Conservation (phyloP, 768 basidiomycete genomes). For the Neoboletus brunneissimus region DNA sequence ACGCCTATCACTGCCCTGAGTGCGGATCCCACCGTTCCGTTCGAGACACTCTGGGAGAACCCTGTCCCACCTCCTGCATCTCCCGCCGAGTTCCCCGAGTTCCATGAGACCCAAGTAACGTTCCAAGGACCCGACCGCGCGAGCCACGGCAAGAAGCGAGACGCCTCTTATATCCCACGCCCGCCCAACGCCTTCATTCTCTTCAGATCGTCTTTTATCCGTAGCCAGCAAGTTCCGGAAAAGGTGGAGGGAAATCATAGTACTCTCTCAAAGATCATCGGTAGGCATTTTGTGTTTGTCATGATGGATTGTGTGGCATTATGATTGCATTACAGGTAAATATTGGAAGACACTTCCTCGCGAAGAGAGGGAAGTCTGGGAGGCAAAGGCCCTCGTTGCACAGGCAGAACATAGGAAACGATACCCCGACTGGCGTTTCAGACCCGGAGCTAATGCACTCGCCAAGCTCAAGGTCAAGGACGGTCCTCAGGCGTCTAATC, state of each 20-base stretch:
- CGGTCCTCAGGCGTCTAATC: conserved; percentile 32
- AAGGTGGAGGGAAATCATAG: conserved; percentile 80
- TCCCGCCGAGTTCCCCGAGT: conserved; percentile 17
- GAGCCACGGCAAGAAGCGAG: conserved; percentile 61
- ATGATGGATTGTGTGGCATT: background rate
- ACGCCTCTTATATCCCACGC: conserved; percentile 74
- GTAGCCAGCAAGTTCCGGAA: conserved; percentile 67
- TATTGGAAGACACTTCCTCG: conserved; percentile 71
- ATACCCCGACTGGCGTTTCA: conserved; percentile 83
- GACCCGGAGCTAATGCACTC: conserved; percentile 54
- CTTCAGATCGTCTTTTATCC: conserved; percentile 77
- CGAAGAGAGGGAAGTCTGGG: conserved; percentile 71
- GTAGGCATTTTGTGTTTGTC: conserved; percentile 31
- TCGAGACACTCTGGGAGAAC: conserved; percentile 35
- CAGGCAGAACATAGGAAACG: conserved; percentile 69
- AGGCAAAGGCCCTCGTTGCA: conserved; percentile 66
- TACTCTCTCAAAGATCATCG: conserved; percentile 79
- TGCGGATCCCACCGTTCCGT: conserved; percentile 32
- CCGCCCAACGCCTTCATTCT: conserved; percentile 86
- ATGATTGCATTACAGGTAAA: conserved; percentile 44
- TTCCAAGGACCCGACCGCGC: conserved; percentile 36
- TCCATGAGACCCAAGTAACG: conserved; percentile 18
- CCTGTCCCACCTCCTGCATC: conserved; percentile 17
- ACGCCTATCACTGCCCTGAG: conserved; percentile 49
- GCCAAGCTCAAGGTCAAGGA: conserved; percentile 40